A percentile compares a stretch with the other conserved stretches of the same genome.
Conservation (phyloP, 306 rosid species). For the Acacia crassicarpa region DNA sequence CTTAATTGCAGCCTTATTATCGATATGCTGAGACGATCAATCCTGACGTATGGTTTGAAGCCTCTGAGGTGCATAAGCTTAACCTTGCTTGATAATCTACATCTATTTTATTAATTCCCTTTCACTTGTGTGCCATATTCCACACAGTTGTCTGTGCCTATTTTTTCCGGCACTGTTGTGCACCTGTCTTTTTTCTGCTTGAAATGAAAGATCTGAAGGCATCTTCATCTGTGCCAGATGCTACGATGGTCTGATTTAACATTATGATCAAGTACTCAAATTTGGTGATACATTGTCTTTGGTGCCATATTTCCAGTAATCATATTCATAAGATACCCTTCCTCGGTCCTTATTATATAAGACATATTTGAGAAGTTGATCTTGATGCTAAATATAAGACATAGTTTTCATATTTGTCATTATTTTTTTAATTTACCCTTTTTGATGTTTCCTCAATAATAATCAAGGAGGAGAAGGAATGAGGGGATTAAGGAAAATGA, state of each 20-base stretch:
- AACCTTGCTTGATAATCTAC: slow-evolving; percentile 17
- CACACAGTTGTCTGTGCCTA: background rate
- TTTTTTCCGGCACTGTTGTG: background rate
- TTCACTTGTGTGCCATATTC: background rate
- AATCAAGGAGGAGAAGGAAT: too few species aligned
- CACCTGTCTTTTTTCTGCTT: slow-evolving; percentile 13
- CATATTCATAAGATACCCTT: background rate
- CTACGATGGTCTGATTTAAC: slow-evolving; percentile 5
- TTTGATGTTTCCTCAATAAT: too few species aligned
- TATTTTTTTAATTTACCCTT: too few species aligned
- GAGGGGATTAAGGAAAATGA: too few species aligned
- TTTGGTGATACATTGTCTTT: background rate
- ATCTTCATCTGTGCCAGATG: slow-evolving; percentile 17
- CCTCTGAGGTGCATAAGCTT: slow-evolving; percentile 57
- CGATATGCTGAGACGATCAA: slow-evolving; percentile 62
- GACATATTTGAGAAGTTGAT: too few species aligned
- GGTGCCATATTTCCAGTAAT: background rate
- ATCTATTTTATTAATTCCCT: background rate
- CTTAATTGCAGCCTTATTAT: slow-evolving; percentile 48
- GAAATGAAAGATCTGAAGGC: background rate
- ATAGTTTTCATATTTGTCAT: too few species aligned
- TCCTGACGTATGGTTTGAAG: slow-evolving; percentile 97
- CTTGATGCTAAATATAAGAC: too few species aligned
- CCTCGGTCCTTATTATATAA: too few species aligned
- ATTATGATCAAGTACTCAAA: slow-evolving; percentile 9